Conservation (phyloP, 345 rosid species). For the Gossypium raimondii region DNA sequence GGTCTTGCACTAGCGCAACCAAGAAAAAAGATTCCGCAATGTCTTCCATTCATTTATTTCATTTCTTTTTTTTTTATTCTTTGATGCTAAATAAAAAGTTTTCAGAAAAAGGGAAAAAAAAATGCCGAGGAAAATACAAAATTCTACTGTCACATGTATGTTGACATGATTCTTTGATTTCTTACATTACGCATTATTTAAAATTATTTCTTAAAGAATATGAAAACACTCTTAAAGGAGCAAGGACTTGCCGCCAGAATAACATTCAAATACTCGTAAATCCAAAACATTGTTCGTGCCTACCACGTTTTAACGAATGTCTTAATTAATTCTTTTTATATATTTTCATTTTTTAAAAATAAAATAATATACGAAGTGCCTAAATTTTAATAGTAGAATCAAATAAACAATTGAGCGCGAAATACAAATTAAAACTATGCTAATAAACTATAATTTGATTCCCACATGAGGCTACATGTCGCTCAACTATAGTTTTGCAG, state of each 20-base stretch:
- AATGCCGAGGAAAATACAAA: neutral
- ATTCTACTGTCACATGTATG: no score
- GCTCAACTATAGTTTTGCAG: neutral
- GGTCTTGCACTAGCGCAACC: neutral
- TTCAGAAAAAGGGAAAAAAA: neutral
- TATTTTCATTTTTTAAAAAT: no score
- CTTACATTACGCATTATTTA: no score
- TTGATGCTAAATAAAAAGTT: neutral
- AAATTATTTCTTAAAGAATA: no score
- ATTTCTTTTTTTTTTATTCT: neutral
- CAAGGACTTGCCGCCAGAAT: neutral
- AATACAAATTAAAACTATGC: no score
- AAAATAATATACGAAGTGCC: no score
- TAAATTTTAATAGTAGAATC: no score
- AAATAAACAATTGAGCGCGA: no score
- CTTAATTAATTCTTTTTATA: no score
- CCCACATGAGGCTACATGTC: neutral
- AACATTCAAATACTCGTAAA: neutral
- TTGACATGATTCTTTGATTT: no score
- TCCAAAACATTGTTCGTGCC: neutral
- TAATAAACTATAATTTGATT: neutral
- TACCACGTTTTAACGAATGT: neutral
- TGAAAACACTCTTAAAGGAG: neutral
- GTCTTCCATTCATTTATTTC: neutral
- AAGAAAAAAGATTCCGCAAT: neutral